phyloP scores from a whole-genome alignment of 192 early-diverging fungal genomes.

The Gamsiella multidivaricata region DNA sequence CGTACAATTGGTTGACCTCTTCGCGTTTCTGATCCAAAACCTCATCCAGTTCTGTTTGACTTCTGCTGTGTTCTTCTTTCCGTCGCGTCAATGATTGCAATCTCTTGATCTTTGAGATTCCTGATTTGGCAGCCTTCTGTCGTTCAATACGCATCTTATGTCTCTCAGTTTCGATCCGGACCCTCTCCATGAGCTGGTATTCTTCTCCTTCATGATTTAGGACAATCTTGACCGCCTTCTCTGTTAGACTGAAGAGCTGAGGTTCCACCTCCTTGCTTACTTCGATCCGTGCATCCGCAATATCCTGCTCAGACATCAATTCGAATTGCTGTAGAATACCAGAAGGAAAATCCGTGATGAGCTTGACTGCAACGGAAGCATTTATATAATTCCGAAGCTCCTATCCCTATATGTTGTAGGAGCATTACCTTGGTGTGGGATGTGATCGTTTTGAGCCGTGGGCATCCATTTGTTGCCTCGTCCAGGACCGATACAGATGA shows the following conservation, averaged over 20 bases:
- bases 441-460: constrained; percentile 39
- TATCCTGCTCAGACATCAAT: constrained; percentile 44
- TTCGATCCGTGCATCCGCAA: constrained; percentile 14
- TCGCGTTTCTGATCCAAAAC: constrained; percentile 41
- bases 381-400: too few relatives aligned
- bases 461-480: constrained; percentile 41
- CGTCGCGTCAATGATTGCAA: constrained; percentile 41
- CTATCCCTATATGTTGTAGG: not conserved
- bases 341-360: not conserved
- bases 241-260: constrained; percentile 10
- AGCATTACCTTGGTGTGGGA: constrained; percentile 36
- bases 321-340: constrained; percentile 17
- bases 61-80: constrained; percentile 43
- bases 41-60: constrained; percentile 25
- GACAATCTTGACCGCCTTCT: constrained; percentile 22
- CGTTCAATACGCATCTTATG: constrained; percentile 5
- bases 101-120: constrained; percentile 33
- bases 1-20: constrained; percentile 22
- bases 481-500: constrained; percentile 27
- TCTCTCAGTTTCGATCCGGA: constrained; percentile 9
- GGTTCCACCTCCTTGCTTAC: constrained; percentile 29
- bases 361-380: not conserved
- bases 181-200: constrained; percentile 12
- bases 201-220: constrained; percentile 23
- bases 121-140: constrained; percentile 22